phyloP scores from a whole-genome alignment of 352 stramenopile species.

The Phytophthora kernoviae region DNA sequence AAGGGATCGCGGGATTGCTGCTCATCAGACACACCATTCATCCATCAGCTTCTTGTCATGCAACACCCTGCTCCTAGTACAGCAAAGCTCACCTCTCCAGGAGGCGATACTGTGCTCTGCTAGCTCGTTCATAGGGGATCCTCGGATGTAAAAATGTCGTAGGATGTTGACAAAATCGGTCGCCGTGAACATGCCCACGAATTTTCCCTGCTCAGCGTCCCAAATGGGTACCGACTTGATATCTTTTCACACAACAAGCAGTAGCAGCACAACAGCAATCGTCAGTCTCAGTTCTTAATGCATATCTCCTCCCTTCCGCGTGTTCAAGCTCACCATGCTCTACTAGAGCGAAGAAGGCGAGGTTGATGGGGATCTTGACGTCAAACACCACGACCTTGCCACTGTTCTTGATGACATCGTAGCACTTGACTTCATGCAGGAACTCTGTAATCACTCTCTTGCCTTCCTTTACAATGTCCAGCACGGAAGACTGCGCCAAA shows the following conservation, averaged over 20 bases:
- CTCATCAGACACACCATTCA: conserved; percentile 43
- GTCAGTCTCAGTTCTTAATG: background rate
- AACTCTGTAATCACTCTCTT: conserved; percentile 88
- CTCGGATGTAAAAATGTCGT: conserved; percentile 92
- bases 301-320: background rate
- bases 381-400: conserved; percentile 98
- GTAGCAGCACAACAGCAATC: background rate
- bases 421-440: conserved; percentile 91
- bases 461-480: conserved; percentile 83
- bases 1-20: conserved; percentile 87
- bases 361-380: conserved; percentile 98
- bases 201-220: conserved; percentile 94
- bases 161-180: conserved; percentile 99
- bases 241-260: conserved; percentile 60
- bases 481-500: conserved; percentile 45
- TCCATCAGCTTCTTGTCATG: conserved; percentile 8
- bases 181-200: conserved; percentile 97
- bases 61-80: too few species aligned
- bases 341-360: conserved; percentile 99
- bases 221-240: conserved; percentile 98
- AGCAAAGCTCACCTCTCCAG: conserved; percentile 62
- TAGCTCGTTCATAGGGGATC: conserved; percentile 89
- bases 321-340: conserved; percentile 90
- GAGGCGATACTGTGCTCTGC: conserved; percentile 87
- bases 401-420: conserved; percentile 96